Evolutionary conservation across 1,284 basidiomycete species (phyloP), one percentile per base, ranked within the genome.

Genomic region (Leccinum pseudoinsigne): DNA sequence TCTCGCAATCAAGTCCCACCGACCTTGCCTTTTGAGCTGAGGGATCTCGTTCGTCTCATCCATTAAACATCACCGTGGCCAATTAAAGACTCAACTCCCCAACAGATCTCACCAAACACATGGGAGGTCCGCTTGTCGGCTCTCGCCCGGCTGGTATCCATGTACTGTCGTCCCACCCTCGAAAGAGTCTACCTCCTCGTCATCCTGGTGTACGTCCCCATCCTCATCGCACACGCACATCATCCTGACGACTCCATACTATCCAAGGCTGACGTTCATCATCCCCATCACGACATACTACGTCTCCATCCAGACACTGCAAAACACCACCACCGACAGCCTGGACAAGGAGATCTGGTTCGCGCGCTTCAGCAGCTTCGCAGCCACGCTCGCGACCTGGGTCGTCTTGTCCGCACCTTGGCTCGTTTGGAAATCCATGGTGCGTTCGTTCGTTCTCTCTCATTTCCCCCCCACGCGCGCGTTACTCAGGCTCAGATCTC

Each of bases 381-480:
- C 68, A 4, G 66, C 79, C 26, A 79, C 78, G 47, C 18, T 84
- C 45, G 82, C 71, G 10, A 68, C 78, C 11, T 64, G 80, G 60
- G 42, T 81, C 36, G 45, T 84, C 59, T 79, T 84, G 68, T 74
- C 76, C 58, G 42, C 74, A 2, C 85, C 85, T 3, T 71, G 85
- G 55, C 58, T 78, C 54, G 60, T 80, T 26, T 86, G 84, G 84
- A 86, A 86, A 68, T 74, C 71, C 23, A 67, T 77, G 45, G 83
- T 83, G 40, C 56, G 80, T 77, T 6, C 11, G 34, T 5, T 34
- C 12, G n/a, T n/a, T 16, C 28, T 23, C 54, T 4, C 4, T 23
- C 4, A 26, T 1, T 4, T 40, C 4, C 36, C 11, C 12, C 36
- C 11, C 34, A 4, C 5, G 2, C 28, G 11, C 31, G 4, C 18